Evolutionary conservation across 208 protist genomes (phyloP).

Genomic region (Trypanosoma vivax): DNA sequence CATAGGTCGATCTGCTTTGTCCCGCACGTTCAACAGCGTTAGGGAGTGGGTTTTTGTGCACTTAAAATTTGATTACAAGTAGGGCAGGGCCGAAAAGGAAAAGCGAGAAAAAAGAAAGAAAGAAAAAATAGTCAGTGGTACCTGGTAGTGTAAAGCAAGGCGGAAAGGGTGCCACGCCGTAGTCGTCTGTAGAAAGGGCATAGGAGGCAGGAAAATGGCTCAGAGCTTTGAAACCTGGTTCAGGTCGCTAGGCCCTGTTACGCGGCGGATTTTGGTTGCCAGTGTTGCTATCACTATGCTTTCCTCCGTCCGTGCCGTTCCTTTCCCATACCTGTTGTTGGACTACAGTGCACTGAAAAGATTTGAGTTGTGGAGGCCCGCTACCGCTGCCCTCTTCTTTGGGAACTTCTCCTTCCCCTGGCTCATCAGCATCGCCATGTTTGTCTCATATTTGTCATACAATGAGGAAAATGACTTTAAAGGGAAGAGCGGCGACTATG

Average conservation of each 20-base stretch:
- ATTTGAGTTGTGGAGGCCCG: slow-evolving; percentile 55
- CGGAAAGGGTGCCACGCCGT: no score
- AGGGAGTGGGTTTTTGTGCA: no score
- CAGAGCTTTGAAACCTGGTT: slow-evolving; percentile 76
- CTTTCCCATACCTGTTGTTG: slow-evolving; percentile 26
- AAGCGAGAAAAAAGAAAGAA: slow-evolving; percentile 11
- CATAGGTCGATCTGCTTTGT: no score
- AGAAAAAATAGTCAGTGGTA: slow-evolving; percentile 8
- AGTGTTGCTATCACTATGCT: slow-evolving; percentile 39
- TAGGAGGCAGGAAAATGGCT: slow-evolving; percentile 20
- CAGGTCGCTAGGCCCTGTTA: slow-evolving; percentile 48
- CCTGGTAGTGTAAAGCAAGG: slow-evolving; percentile 8
- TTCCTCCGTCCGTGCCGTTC: slow-evolving; percentile 34
- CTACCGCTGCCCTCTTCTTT: slow-evolving; percentile 72
- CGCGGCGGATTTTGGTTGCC: slow-evolving; percentile 29
- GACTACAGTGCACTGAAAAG: slow-evolving; percentile 24
- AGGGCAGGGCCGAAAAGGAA: background rate
- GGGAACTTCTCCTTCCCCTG: slow-evolving; percentile 75
- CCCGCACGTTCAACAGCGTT: no score
- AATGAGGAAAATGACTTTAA: slow-evolving; percentile 76
- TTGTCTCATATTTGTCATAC: slow-evolving; percentile 72
- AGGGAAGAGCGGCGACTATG: slow-evolving; percentile 61
- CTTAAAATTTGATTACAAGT: slow-evolving; percentile 8
- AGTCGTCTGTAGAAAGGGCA: background rate
- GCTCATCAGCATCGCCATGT: slow-evolving; percentile 70